Conservation (phyloP, 805 yeast genomes). For the Wickerhamiella australiensis region DNA sequence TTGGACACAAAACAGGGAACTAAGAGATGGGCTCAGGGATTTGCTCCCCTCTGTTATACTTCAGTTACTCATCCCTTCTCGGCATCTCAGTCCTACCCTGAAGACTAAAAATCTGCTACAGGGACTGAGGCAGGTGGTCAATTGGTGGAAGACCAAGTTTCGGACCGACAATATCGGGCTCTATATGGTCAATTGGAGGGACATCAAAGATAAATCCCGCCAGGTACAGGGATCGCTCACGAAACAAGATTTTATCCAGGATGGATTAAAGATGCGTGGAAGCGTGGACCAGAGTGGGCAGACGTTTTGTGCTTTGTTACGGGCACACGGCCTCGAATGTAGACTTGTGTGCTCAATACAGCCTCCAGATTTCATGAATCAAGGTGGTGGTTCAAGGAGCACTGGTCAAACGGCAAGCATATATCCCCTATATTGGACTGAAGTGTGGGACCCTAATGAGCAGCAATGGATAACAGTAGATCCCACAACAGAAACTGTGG, state of each 20-base stretch:
- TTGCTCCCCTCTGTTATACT: constrained; percentile 39
- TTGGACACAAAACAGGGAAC: constrained; percentile 50
- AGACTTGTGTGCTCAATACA: constrained; percentile 75
- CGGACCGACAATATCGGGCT: constrained; percentile 34
- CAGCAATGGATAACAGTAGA: constrained; percentile 79
- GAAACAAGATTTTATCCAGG: constrained; percentile 34
- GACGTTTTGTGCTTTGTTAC: constrained; percentile 66
- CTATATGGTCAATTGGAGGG: constrained; percentile 39
- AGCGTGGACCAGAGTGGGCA: constrained; percentile 72
- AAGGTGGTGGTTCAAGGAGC: constrained; percentile 15
- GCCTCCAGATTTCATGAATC: constrained; percentile 68
- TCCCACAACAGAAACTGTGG: constrained; percentile 54
- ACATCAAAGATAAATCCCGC: constrained; percentile 27
- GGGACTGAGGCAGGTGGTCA: constrained; percentile 57
- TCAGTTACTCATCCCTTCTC: constrained; percentile 39
- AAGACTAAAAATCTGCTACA: constrained; percentile 61
- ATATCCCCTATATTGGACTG: constrained; percentile 84
- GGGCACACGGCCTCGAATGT: constrained; percentile 60
- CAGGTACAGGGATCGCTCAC: constrained; percentile 23
- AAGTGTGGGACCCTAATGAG: constrained; percentile 72
- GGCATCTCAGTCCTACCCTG: constrained; percentile 35
- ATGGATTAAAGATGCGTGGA: constrained; percentile 43
- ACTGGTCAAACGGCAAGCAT: constrained; percentile 16
- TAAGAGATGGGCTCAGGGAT: constrained; percentile 34
- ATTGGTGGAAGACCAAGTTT: constrained; percentile 46